Percentiles rank a stretch among this genome's conserved stretches.
Conservation (phyloP, 192 early-diverging fungal species). For the Coemansia sp. region DNA sequence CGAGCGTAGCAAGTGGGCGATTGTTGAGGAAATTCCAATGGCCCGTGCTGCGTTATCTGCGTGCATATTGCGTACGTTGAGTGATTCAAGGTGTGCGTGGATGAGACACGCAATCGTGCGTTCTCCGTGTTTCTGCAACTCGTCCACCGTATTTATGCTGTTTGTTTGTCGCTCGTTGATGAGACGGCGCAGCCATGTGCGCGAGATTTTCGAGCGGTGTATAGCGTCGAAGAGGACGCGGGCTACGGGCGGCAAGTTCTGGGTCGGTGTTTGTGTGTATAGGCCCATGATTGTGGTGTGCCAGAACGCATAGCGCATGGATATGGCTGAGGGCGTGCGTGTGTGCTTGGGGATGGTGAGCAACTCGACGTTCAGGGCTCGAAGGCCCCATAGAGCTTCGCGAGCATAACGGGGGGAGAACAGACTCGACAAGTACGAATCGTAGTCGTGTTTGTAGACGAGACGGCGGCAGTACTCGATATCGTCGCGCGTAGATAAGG, state of each 20-base stretch:
- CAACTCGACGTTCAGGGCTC: constrained; percentile 90
- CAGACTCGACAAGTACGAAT: constrained; percentile 72
- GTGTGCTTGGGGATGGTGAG: constrained; percentile 75
- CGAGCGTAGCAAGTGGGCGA: constrained; percentile 71
- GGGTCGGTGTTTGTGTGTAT: constrained; percentile 58
- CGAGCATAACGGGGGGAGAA: constrained; percentile 73
- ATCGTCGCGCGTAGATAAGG: constrained; percentile 19
- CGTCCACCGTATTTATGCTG: constrained; percentile 61
- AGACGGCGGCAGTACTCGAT: constrained; percentile 47
- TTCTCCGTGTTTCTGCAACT: constrained; percentile 88
- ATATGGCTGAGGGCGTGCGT: constrained; percentile 65
- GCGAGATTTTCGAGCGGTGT: constrained; percentile 59
- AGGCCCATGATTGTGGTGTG: constrained; percentile 72
- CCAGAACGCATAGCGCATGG: constrained; percentile 88
- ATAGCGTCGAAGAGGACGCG: constrained; percentile 65
- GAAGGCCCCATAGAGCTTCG: constrained; percentile 69
- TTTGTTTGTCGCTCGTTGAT: constrained; percentile 58
- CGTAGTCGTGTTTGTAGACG: constrained; percentile 66
- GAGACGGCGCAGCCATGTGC: constrained; percentile 79
- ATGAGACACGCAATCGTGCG: constrained; percentile 82
- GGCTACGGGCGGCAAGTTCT: constrained; percentile 76
- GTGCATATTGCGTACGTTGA: constrained; percentile 75
- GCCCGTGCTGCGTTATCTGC: constrained; percentile 89
- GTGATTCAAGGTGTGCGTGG: constrained; percentile 85
- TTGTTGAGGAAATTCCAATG: constrained; percentile 87